phyloP scores from a whole-genome alignment of 305 asterid species.

The Fraxinus dipetala region DNA sequence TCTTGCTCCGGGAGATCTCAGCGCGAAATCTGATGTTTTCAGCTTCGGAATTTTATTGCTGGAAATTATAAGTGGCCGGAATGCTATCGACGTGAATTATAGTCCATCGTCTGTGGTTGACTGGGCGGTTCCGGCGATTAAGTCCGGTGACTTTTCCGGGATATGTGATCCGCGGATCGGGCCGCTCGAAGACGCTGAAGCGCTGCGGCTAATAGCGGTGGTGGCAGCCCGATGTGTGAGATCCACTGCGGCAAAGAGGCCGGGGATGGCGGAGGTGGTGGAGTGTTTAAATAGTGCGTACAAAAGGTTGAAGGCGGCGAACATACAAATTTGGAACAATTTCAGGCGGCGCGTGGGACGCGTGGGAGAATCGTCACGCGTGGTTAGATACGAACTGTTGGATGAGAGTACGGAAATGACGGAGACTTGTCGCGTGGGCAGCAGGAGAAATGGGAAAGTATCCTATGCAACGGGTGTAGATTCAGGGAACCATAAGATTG shows the following conservation, averaged over 20 bases:
- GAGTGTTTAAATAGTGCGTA: constrained; percentile 46
- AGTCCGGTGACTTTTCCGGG: constrained; percentile 41
- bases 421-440: constrained; percentile 32
- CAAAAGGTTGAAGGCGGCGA: constrained; percentile 33
- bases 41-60: constrained; percentile 72
- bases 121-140: constrained; percentile 75
- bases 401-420: constrained; percentile 51
- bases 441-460: constrained; percentile 53
- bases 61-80: constrained; percentile 74
- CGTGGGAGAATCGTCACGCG: constrained; percentile 33
- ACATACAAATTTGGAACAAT: constrained; percentile 25
- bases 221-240: constrained; percentile 70
- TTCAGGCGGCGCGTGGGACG: constrained; percentile 58
- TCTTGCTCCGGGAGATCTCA: constrained; percentile 77
- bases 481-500: constrained; percentile 18
- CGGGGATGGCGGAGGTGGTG: constrained; percentile 76
- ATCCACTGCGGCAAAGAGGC: constrained; percentile 52
- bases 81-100: constrained; percentile 69
- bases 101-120: constrained; percentile 83
- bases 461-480: constrained; percentile 41
- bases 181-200: constrained; percentile 40
- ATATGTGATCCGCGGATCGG: constrained; percentile 62
- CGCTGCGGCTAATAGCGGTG: constrained; percentile 42
- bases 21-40: constrained; percentile 80
- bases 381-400: constrained; percentile 44